phyloP scores from a whole-genome alignment of 1,284 basidiomycete species.

The Clitocybe nebularis region DNA sequence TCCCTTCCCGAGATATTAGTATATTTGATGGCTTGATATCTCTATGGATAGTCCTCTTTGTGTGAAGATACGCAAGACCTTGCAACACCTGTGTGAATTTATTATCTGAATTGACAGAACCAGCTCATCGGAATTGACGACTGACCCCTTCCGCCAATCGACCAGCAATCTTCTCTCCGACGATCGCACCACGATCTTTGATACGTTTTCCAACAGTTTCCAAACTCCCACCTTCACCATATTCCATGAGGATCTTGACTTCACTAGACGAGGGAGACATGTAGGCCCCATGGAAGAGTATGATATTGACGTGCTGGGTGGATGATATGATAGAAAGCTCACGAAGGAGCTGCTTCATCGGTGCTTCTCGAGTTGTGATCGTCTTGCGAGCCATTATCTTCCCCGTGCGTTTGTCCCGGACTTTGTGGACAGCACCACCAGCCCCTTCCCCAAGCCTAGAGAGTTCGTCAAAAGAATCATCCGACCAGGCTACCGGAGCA shows the following conservation, averaged over 20 bases:
- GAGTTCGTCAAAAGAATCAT: slow-evolving; percentile 72
- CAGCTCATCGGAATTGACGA: no score
- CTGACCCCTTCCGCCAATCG: slow-evolving; percentile 87
- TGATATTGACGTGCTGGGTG: slow-evolving; percentile 86
- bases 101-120: no score
- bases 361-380: slow-evolving; percentile 92
- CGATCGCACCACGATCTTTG: slow-evolving; percentile 75
- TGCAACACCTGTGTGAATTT: slow-evolving; percentile 65
- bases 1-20: slow-evolving; percentile 79
- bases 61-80: slow-evolving; percentile 91
- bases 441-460: slow-evolving; percentile 89
- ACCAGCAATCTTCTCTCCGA: slow-evolving; percentile 90
- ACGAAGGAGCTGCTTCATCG: slow-evolving; percentile 87
- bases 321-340: slow-evolving; percentile 90
- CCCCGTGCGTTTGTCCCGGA: slow-evolving; percentile 73
- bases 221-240: slow-evolving; percentile 83
- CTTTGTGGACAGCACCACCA: slow-evolving; percentile 93
- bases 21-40: slow-evolving; percentile 99
- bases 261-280: slow-evolving; percentile 90
- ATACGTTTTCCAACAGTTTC: slow-evolving; percentile 87
- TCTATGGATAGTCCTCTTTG: slow-evolving; percentile 89
- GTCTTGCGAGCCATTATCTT: slow-evolving; percentile 93
- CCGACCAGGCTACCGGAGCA: slow-evolving; percentile 48
- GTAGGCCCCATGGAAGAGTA: slow-evolving; percentile 92
- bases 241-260: slow-evolving; percentile 97